These are phyloP conservation scores for Pyrus hybrid DNA, from an alignment of 331 rosid genomes.

Conservation along the genomic window DNA sequence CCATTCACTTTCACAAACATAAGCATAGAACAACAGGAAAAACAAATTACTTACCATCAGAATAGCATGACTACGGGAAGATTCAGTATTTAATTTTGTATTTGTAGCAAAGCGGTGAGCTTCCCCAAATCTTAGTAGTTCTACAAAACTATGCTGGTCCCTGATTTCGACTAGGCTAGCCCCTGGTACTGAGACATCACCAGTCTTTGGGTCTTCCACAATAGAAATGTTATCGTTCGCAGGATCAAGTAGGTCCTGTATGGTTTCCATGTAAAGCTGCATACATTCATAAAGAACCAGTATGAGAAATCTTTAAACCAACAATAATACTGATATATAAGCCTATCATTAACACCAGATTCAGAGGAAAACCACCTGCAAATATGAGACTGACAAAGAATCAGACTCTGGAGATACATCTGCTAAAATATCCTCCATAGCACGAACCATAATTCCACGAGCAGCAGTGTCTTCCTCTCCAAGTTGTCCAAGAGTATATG, in stretches of 20 bases:
- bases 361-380: slow-evolving; percentile 58
- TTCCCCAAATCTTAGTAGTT: slow-evolving; percentile 84
- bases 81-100: slow-evolving; percentile 90
- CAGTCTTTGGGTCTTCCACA: slow-evolving; percentile 90
- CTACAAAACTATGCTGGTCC: slow-evolving; percentile 78
- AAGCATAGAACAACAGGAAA: slow-evolving; percentile 20
- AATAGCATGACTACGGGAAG: slow-evolving; percentile 99
- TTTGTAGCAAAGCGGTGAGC: slow-evolving; percentile 98
- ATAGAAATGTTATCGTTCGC: slow-evolving; percentile 85
- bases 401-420: slow-evolving; percentile 68
- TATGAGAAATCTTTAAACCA: background rate
- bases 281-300: slow-evolving; percentile 16
- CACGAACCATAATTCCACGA: slow-evolving; percentile 99
- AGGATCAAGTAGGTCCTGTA: slow-evolving; percentile 94
- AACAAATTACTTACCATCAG: slow-evolving; percentile 53
- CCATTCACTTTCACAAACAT: slow-evolving; percentile 15
- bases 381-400: slow-evolving; percentile 75
- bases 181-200: slow-evolving; percentile 95
- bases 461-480: slow-evolving; percentile 99
- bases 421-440: slow-evolving; percentile 92
- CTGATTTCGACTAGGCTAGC: slow-evolving; percentile 80
- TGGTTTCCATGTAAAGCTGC: slow-evolving; percentile 98
- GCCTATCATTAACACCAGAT: background rate
- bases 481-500: slow-evolving; percentile 91
- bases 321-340: background rate